phyloP scores from a whole-genome alignment of 1,284 basidiomycete species.

The Cryptococcus amylolentus region DNA sequence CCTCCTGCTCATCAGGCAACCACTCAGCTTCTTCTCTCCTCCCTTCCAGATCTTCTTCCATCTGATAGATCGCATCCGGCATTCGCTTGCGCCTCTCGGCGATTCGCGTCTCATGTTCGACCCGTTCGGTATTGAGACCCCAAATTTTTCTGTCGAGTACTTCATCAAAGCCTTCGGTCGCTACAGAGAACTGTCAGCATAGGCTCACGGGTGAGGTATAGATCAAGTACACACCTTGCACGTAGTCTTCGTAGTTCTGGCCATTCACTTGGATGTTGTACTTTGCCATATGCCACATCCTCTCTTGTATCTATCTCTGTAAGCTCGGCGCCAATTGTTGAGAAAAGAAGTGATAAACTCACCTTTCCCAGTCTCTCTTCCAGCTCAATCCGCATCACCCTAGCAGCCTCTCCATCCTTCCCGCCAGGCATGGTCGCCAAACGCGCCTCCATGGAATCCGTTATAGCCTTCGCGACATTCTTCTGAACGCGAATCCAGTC shows the following conservation, averaged over 20 bases:
- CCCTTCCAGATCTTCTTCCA: slow-evolving; percentile 55
- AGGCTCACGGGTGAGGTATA: background rate
- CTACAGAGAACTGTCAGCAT: slow-evolving; percentile 43
- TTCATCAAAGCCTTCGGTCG: slow-evolving; percentile 74
- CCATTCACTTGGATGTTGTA: slow-evolving; percentile 75
- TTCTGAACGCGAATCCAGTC: slow-evolving; percentile 43
- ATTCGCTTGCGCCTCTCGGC: slow-evolving; percentile 60
- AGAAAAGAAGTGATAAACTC: background rate
- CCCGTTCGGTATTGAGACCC: slow-evolving; percentile 63
- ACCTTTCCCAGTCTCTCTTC: slow-evolving; percentile 38
- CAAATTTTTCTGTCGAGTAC: slow-evolving; percentile 68
- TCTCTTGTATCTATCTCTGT: slow-evolving; percentile 28
- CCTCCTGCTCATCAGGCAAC: slow-evolving; percentile 24
- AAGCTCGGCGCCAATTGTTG: background rate
- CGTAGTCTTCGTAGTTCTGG: slow-evolving; percentile 64
- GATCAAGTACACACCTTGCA: slow-evolving; percentile 47
- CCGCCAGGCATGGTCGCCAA: slow-evolving; percentile 39
- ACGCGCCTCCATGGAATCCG: slow-evolving; percentile 29
- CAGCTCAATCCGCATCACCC: slow-evolving; percentile 33
- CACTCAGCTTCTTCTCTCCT: slow-evolving; percentile 53
- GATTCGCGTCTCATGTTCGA: slow-evolving; percentile 65
- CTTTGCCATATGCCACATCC: slow-evolving; percentile 61
- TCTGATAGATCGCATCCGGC: slow-evolving; percentile 56
- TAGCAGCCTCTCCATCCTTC: slow-evolving; percentile 28
- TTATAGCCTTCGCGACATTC: slow-evolving; percentile 29